Evolutionary conservation across 177 flowering plant species (phyloP).

Genomic region (Vitis hybrid): DNA sequence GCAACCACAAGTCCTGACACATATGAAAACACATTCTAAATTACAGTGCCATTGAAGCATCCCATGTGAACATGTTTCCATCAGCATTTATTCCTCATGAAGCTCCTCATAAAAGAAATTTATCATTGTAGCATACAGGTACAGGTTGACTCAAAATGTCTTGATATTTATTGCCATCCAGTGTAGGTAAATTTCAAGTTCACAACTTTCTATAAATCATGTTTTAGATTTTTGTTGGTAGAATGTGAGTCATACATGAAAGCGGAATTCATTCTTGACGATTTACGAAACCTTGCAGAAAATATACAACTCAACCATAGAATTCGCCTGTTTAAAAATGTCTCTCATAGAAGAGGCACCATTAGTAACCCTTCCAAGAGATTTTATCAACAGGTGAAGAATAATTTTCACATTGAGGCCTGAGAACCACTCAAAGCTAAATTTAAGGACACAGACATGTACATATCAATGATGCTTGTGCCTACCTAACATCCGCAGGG

Average conservation of each 20-base stretch:
- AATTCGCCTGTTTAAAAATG: too few species aligned
- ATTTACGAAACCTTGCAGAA: background rate
- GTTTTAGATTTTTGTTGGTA: background rate
- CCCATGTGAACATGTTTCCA: too few species aligned
- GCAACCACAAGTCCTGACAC: too few species aligned
- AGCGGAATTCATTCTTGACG: background rate
- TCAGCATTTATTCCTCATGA: background rate
- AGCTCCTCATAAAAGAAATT: background rate
- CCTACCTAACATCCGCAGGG: constrained; percentile 81
- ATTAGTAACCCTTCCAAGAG: background rate
- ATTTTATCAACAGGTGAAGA: background rate
- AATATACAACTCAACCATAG: too few species aligned
- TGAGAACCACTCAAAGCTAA: too few species aligned
- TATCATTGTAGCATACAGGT: background rate
- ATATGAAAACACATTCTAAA: too few species aligned
- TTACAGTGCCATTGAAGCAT: too few species aligned
- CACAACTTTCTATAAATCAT: background rate
- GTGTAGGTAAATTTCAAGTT: background rate
- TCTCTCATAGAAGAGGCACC: too few species aligned
- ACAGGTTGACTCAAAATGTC: background rate
- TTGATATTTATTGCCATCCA: background rate
- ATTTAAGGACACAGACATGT: too few species aligned
- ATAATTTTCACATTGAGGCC: too few species aligned
- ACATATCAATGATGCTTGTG: background rate
- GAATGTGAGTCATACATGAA: background rate